A percentile compares a stretch with the other conserved stretches of the same genome.
Evolutionary conservation across 306 rosid genomes (phyloP).

Genomic region (Pachyrhizus erosus): DNA sequence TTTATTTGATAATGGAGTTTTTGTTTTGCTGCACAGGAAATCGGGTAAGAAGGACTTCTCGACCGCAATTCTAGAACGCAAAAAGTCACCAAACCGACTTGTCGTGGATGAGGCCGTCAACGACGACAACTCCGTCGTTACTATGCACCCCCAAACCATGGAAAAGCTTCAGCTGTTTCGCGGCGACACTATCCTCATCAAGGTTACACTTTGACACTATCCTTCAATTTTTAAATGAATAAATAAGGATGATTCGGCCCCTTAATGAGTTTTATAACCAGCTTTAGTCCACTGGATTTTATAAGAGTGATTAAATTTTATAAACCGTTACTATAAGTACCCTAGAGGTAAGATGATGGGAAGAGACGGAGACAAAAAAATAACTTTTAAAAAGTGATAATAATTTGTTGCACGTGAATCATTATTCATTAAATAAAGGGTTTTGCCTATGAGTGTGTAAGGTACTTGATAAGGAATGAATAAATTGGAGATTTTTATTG

Average conservation of each 20-base stretch:
- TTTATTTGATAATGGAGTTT: conserved; percentile 9
- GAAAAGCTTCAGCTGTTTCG: conserved; percentile 63
- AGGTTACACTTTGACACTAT: conserved; percentile 43
- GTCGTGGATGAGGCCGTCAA: conserved; percentile 61
- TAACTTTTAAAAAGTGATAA: neutral
- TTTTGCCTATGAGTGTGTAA: neutral
- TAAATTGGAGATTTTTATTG: neutral
- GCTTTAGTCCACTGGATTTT: no score
- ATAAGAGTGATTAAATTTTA: no score
- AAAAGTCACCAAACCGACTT: conserved; percentile 62
- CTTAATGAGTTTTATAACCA: neutral
- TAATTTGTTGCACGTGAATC: neutral
- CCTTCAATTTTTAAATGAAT: neutral
- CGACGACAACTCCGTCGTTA: conserved; percentile 63
- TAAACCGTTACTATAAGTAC: no score
- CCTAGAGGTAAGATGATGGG: neutral
- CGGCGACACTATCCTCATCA: conserved; percentile 64
- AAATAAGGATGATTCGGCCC: neutral
- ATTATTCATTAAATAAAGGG: neutral
- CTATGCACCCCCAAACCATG: conserved; percentile 60
- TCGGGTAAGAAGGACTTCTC: conserved; percentile 61
- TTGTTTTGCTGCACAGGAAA: conserved; percentile 42
- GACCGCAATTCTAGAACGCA: conserved; percentile 66
- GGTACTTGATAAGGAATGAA: neutral
- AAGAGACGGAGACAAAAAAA: neutral